Conservation (phyloP, 164 flowering plant genomes). For the Paratinospora sagittata region DNA sequence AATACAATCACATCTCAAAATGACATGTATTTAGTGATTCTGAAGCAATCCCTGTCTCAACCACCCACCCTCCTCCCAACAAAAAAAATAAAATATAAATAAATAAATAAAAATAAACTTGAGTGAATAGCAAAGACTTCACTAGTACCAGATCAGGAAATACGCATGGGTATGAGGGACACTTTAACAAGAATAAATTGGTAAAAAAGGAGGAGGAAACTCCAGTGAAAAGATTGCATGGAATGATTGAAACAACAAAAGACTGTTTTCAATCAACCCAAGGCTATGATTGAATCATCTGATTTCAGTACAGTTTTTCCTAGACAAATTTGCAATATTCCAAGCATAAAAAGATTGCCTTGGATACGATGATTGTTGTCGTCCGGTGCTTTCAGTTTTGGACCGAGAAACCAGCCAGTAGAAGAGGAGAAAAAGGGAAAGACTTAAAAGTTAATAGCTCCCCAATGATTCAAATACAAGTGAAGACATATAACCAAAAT, state of each 20-base stretch:
- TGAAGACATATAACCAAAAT: no score
- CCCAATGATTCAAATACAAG: no score
- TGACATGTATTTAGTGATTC: not conserved
- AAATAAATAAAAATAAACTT: not conserved
- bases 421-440: no score
- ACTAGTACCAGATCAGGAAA: not conserved
- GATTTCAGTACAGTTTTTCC: not conserved
- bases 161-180: not conserved
- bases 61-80: no score
- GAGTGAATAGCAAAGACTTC: not conserved
- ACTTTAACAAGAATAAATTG: not conserved
- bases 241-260: constrained; percentile 1
- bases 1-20: not conserved
- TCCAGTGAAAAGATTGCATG: not conserved
- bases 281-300: not conserved
- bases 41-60: not conserved
- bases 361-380: no score
- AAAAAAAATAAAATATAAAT: no score
- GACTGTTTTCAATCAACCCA: not conserved
- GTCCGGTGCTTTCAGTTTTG: no score
- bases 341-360: no score
- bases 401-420: no score
- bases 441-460: no score
- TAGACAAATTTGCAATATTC: not conserved
- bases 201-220: no score